Base-by-base conservation (phyloP, 257 asterid genomes). In the Solanum habrochaites region DNA sequence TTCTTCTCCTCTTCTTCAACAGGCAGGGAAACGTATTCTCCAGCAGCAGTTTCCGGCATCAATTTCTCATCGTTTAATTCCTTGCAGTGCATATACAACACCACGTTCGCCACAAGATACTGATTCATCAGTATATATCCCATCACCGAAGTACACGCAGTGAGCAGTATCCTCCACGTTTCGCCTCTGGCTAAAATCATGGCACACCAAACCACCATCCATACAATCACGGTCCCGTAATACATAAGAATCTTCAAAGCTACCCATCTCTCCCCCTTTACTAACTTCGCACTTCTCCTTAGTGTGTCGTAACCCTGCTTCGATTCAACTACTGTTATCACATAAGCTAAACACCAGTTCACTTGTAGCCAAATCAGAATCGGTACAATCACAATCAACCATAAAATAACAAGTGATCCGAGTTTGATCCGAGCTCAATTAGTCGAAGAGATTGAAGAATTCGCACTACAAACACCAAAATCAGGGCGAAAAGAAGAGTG, bases 201-300 rank as follows among this genome's bases (percentile, higher is more conserved):
- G 6, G 39, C 0, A 64, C 16, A 87, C 89, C 89, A 89, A 86
- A 94, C 82, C 88, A 92, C 87, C 90, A 88, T 67, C 93, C 89
- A 3, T 90, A 88, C 88, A 84, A 91, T 58, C 85, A 87, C 10
- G 88, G 83, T 11, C 93, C 94, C 37, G 88, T 93, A 21, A 87
- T 72, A 5, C 29, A 82, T 5, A 21, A 9, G 7, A 2, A 82
- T 37, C 7, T 18, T 13, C 6, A 87, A 14, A 4, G 83, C 40
- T 47, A 83, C 9, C 7, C 27, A 27, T 72, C 80, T 87, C 85
- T 32, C 83, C 69, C 69, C 89, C 4, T 83, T 56, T 25, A 87
- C 49, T 11, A 87, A 49, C 42, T 83, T 37, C 0, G 66, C 23
- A 42, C 89, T 87, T 75, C 78, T 83, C 78, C 85, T 82, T 37